Conservation (phyloP, 1,284 basidiomycete genomes). For the Paramarasmius palmivorus region DNA sequence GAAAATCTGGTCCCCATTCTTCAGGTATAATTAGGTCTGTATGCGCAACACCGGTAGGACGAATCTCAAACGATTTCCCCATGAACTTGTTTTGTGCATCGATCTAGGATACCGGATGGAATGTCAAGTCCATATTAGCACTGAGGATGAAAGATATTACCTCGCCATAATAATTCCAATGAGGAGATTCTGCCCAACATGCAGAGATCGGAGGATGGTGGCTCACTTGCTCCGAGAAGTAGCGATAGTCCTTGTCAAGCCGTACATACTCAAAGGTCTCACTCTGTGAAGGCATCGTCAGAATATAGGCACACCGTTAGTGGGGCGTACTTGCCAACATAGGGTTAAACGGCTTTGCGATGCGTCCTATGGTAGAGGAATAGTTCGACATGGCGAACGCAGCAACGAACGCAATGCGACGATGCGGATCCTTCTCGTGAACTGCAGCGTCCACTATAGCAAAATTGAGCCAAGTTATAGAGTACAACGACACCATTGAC, state of each 20-base stretch:
- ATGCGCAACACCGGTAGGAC: conserved; percentile 93
- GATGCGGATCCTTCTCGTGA: conserved; percentile 74
- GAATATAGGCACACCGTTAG: not conserved
- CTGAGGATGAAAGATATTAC: conserved; percentile 33
- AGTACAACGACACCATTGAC: conserved; percentile 29
- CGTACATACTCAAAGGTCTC: conserved; percentile 97
- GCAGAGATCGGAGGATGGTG: conserved; percentile 98
- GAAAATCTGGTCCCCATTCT: conserved; percentile 61
- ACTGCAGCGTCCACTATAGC: conserved; percentile 80
- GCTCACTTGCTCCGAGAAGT: conserved; percentile 93
- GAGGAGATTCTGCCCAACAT: conserved; percentile 89
- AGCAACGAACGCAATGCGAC: conserved; percentile 90
- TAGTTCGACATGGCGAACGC: conserved; percentile 99
- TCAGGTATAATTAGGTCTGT: conserved; percentile 80
- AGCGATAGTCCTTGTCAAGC: conserved; percentile 87
- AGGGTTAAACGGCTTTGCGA: conserved; percentile 95
- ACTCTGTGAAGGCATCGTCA: conserved; percentile 33
- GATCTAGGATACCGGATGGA: conserved; percentile 54
- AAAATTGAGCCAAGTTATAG: not conserved
- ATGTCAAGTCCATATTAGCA: conserved; percentile 1
- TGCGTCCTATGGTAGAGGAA: conserved; percentile 91
- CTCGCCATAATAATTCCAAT: conserved; percentile 93
- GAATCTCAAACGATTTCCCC: conserved; percentile 96
- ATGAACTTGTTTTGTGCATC: conserved; percentile 94
- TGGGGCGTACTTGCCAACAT: conserved; percentile 66